These are phyloP conservation scores for Chlorencoelia australis DNA, from an alignment of 2,329 filamentous ascomycete species.

Conservation along the genomic window DNA sequence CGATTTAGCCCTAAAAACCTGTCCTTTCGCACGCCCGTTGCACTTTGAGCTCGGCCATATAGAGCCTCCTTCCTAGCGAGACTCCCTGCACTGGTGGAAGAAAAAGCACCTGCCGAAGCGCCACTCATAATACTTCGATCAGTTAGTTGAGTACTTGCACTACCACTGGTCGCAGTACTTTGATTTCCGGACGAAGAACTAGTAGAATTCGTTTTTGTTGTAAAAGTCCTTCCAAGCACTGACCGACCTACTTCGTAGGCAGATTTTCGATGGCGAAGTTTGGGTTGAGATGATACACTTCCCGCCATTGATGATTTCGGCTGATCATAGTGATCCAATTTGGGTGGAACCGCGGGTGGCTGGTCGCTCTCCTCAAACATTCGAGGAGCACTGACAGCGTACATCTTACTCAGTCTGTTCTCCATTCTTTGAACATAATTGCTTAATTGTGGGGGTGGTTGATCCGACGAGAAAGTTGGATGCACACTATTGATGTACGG, in stretches of 20 bases:
- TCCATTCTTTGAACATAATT: constrained; percentile 94
- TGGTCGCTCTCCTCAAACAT: constrained; percentile 12
- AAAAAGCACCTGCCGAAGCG: constrained; percentile 79
- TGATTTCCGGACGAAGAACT: constrained; percentile 64
- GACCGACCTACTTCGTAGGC: constrained; percentile 67
- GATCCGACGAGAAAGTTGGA: constrained; percentile 34
- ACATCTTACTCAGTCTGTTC: constrained; percentile 46
- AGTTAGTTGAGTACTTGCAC: constrained; percentile 66
- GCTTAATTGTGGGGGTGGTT: constrained; percentile 60
- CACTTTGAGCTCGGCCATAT: constrained; percentile 50
- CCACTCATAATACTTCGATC: constrained; percentile 90
- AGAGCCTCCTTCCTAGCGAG: constrained; percentile 57
- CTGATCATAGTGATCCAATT: constrained; percentile 39
- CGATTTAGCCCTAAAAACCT: constrained; percentile 20
- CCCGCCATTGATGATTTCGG: constrained; percentile 50
- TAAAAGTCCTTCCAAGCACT: constrained; percentile 68
- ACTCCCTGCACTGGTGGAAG: constrained; percentile 90
- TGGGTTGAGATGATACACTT: constrained; percentile 31
- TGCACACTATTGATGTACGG: constrained; percentile 13
- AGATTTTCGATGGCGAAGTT: constrained; percentile 57
- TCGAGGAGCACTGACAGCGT: constrained; percentile 14
- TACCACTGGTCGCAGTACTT: constrained; percentile 54
- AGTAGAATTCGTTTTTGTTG: constrained; percentile 78
- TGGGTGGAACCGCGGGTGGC: constrained; percentile 32
- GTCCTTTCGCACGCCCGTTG: constrained; percentile 48